Evolutionary conservation across 2,329 filamentous ascomycete species (phyloP).

Genomic region (Aspergillus candidus): DNA sequence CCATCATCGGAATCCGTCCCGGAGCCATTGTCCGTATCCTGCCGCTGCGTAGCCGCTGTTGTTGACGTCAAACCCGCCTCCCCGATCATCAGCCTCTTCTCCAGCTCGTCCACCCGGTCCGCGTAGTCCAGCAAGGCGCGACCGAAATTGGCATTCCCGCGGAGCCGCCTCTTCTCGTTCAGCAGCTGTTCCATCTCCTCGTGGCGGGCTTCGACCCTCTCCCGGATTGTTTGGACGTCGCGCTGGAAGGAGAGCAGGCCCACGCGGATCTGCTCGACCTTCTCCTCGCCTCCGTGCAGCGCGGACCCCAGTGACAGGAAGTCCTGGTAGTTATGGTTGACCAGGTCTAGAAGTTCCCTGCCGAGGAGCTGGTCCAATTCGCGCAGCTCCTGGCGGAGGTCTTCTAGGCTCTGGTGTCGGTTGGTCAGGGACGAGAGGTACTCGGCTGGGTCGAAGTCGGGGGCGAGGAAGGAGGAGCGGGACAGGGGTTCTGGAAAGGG

Average conservation of each 20-base stretch:
- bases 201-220: constrained; percentile 57
- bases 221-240: constrained; percentile 69
- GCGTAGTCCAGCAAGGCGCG: constrained; percentile 43
- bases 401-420: constrained; percentile 92
- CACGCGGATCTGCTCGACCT: constrained; percentile 82
- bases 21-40: constrained; percentile 14
- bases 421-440: constrained; percentile 81
- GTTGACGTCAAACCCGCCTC: constrained; percentile 11
- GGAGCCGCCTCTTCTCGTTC: constrained; percentile 60
- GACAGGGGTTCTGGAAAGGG: constrained; percentile 84
- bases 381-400: constrained; percentile 79
- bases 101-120: constrained; percentile 52
- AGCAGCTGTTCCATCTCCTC: constrained; percentile 58
- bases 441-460: constrained; percentile 68
- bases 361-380: constrained; percentile 72
- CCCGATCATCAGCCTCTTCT: constrained; percentile 63
- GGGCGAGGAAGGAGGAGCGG: constrained; percentile 71
- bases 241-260: constrained; percentile 78
- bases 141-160: constrained; percentile 58
- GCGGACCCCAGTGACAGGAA: constrained; percentile 79
- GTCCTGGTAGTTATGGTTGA: constrained; percentile 90
- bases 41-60: constrained; percentile 15
- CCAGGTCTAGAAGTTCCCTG: constrained; percentile 83
- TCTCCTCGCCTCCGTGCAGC: constrained; percentile 81
- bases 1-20: constrained; percentile 30